Percentiles rank a stretch among this genome's conserved stretches.
Evolutionary conservation across 1,284 basidiomycete species (phyloP).

Genomic region (Ustilago curta): DNA sequence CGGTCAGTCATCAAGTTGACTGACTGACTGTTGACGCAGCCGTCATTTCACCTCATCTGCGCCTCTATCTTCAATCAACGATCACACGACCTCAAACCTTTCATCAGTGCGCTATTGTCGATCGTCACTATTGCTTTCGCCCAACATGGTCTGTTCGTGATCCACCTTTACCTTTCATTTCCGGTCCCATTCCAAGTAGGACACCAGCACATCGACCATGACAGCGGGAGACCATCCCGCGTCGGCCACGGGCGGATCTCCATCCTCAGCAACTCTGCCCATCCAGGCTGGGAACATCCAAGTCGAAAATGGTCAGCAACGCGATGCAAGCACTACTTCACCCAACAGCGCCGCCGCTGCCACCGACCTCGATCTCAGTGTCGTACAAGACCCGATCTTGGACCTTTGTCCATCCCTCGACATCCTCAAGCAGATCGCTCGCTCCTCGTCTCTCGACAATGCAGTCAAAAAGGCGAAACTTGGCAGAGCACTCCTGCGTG

Average conservation of each 20-base stretch:
- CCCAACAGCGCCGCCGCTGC: background rate
- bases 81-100: background rate
- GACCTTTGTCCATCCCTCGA: constrained; percentile 56
- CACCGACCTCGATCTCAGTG: constrained; percentile 34
- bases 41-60: background rate
- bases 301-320: constrained; percentile 3
- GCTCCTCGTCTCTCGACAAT: constrained; percentile 13
- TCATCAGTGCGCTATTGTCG: background rate
- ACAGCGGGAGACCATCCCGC: background rate
- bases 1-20: background rate
- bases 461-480: constrained; percentile 36
- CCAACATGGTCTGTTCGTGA: constrained; percentile 1
- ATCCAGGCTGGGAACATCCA: constrained; percentile 16
- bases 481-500: constrained; percentile 42
- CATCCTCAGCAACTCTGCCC: background rate
- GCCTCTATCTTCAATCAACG: background rate
- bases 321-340: background rate
- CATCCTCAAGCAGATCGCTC: constrained; percentile 41
- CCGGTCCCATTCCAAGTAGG: background rate
- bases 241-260: background rate
- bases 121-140: background rate
- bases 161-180: background rate
- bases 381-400: constrained; percentile 47
- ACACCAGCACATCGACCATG: too few species aligned
- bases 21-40: too few species aligned